Evolutionary conservation across 2,329 filamentous ascomycete species (phyloP).

Genomic region (Aspergillus alliaceus): DNA sequence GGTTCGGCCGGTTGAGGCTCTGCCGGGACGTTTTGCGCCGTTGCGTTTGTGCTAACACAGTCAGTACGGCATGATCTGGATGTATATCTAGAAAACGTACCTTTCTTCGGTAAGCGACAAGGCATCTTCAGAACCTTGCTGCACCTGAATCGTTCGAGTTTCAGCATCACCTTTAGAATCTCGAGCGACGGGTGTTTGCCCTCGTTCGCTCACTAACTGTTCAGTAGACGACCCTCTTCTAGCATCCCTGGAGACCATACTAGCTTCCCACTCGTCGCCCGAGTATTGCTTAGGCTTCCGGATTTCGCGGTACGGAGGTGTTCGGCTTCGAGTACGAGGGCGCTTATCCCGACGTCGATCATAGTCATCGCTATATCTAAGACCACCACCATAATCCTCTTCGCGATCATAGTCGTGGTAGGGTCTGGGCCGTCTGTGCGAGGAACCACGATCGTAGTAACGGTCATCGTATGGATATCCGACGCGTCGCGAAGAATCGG

Average conservation of each 20-base stretch:
- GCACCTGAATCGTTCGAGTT: constrained; percentile 62
- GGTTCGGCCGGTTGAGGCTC: constrained; percentile 53
- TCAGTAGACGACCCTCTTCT: constrained; percentile 55
- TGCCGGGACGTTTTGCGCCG: constrained; percentile 19
- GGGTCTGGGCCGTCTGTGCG: constrained; percentile 35
- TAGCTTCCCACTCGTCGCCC: constrained; percentile 33
- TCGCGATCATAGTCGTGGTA: constrained; percentile 56
- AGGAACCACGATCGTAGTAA: constrained; percentile 41
- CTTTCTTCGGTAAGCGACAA: constrained; percentile 35
- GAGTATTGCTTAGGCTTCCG: constrained; percentile 40
- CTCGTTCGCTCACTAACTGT: constrained; percentile 65
- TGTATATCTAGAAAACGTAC: constrained; percentile 33
- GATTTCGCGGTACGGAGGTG: constrained; percentile 43
- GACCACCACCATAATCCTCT: constrained; percentile 37
- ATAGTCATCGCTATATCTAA: constrained; percentile 54
- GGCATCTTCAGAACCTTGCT: constrained; percentile 46
- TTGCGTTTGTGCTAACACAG: constrained; percentile 17
- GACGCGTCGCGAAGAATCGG: constrained; percentile 33
- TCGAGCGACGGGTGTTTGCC: constrained; percentile 59
- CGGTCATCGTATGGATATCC: constrained; percentile 41
- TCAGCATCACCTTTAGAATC: constrained; percentile 66
- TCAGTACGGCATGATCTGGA: constrained; percentile 10
- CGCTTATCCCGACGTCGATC: constrained; percentile 54
- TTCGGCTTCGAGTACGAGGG: constrained; percentile 54
- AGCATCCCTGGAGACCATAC: constrained; percentile 29